Base-by-base conservation (phyloP, 768 basidiomycete genomes). In the Lanmaoa rubissima region DNA sequence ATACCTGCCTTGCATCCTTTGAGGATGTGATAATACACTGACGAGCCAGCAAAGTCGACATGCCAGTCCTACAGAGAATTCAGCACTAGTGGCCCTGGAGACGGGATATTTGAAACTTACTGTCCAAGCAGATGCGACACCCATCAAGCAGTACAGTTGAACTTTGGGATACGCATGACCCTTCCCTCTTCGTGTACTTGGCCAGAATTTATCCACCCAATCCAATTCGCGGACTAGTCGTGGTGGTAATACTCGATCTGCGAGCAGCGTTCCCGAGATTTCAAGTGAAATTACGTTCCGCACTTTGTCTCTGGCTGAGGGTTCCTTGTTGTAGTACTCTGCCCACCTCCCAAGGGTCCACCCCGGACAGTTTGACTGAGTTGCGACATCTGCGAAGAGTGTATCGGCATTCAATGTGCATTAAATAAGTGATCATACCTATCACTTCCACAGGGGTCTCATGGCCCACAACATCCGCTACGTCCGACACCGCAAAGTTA, bases 181-280 rank as follows among this genome's bases (percentile, higher is more conserved):
- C 63, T 84, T 84, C 38, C 85, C 85, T 69, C 85, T 88, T 64
- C 84, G 82, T 46, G 84, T 84, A 54, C 79, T 80, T 0, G 94
- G 94, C 96, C 96, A 99, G 70, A 87, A 92, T 58, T 88, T 90
- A 69, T 97, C 94, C 7, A 98, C 96, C 96, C 96, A 99, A 65
- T 98, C 97, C 61, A 98, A 70, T 54, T 98, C 92, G 51, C 90
- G 80, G 38, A 92, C 90, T 24, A 98, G 71, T 58, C 83, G 82
- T 2, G 96, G 96, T 4, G 94, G 94, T 3, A 85, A 73, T 24
- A 99, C 85, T 69, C 81, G 79, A 61, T 90, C 83, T 10, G 87
- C 88, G 8, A 98, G 78, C 49, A 82, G 76, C 4, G 92, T 94
- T 8, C 91, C 92, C 2, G 92, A 92, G 26, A 98, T 87, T 70